Base-by-base conservation (phyloP, 768 basidiomycete species). In the Tylopilus vinaceipallidus region DNA sequence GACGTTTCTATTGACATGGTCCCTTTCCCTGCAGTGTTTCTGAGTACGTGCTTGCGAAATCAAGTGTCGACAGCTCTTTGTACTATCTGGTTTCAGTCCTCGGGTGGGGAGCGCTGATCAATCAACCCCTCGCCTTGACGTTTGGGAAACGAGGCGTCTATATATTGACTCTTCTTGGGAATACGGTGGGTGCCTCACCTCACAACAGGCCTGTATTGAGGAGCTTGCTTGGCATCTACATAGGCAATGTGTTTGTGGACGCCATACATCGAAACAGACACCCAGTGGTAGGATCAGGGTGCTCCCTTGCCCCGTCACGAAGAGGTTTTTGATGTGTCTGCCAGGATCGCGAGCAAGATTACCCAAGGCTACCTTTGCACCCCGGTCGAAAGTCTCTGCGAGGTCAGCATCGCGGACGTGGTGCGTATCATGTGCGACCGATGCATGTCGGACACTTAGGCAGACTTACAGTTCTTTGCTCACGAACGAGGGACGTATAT, bases 311-410 rank as follows among this genome's bases (percentile, higher is more conserved):
- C 16, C 22, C 14, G 22, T 19, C 12, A 46, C 27, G 33, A 17
- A 32, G 6, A 17, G 22, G 35, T 20, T 34, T 40, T 19, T 9
- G 10, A 13, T n/a, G n/a, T 10, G 17, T 49, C 19, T 24, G 30
- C 19, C 17, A 58, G 57, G 57, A 58, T 58, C 7, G 57, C 48
- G 14, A 58, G 51, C 19, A 58, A 58, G 42, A 58, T 58, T 24
- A 43, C 57, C 13, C 57, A 58, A 26, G 57, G 57, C 16, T 58
- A 47, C 30, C 56, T 57, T 42, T 58, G 57, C n/a, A 58, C 56
- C 43, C 57, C 57, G 19, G 57, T 58, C n/a, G 57, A 58, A 23
- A 58, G 57, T 36, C 47, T 57, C 30, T 57, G 57, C 32, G 57
- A 58, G 47, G 57, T 58, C 33, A 58, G 57, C 48, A 45, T 58